Base-by-base conservation (phyloP, 495 filamentous ascomycete species). In the Penicillium desertorum region DNA sequence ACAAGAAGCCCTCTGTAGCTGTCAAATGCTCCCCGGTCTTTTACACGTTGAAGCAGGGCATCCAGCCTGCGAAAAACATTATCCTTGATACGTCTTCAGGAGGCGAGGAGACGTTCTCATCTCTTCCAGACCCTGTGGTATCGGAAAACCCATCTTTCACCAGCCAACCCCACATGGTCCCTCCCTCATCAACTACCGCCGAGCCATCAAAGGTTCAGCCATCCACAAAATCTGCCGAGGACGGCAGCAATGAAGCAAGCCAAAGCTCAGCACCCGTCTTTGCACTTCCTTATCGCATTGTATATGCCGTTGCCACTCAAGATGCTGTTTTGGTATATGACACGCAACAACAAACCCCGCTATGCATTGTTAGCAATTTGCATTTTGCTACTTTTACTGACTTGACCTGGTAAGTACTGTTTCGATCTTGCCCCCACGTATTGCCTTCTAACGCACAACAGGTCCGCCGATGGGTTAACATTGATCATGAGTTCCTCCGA, bases 331-430 rank as follows among this genome's bases (percentile, higher is more conserved):
- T 96, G 36, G 81, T 99, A 29, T 98, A 98, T 71, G 95, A 99
- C 69, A 99, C 95, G 0, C 95, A 99, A 65, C 95, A 99, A 63
- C 85, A 91, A 58, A 94, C 90, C 3, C 94, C 95, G 4, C 77
- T 99, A 27, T 94, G 89, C 71, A 76, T 96, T 17, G 91, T 98
- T 20, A 97, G 90, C 81, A 99, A 99, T 65, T 66, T 99, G 47
- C 95, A 99, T 62, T 96, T 90, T 71, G 92, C 95, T 7, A 96
- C 92, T 0, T 99, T 99, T 64, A 98, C 95, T 1, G 95, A 99
- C 73, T 71, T 99, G 58, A 88, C 89, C 22, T 99, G 95, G 95
- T 97, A 82, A 70, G 84, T 73, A 42, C 8, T 50, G 34, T 10
- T 29, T 10, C 23, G 39, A 12, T 39, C 0, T 5, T 37, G 36